Conservation (phyloP, 768 basidiomycete species). For the Rhizopogon salebrosus region DNA sequence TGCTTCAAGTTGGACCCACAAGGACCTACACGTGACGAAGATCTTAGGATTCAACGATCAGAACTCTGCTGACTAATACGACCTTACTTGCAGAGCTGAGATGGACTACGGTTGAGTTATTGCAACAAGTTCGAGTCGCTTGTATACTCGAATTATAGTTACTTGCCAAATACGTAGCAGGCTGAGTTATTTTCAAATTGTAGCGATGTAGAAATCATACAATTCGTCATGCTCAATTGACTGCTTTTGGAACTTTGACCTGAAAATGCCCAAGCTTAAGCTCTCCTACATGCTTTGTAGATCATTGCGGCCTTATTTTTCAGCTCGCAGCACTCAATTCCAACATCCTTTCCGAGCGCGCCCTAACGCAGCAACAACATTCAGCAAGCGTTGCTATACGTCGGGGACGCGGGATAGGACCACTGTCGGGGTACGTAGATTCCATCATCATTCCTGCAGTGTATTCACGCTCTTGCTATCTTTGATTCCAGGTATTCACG, state of each 20-base stretch:
- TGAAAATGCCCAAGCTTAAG: neutral
- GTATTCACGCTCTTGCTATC: neutral
- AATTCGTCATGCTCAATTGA: neutral
- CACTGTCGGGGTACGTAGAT: slow-evolving; percentile 27
- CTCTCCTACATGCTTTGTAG: neutral
- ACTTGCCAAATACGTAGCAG: too few species aligned
- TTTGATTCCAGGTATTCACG: slow-evolving; percentile 73
- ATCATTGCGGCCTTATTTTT: neutral
- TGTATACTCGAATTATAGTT: too few species aligned
- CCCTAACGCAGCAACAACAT: neutral
- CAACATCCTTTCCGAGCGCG: neutral
- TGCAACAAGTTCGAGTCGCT: too few species aligned
- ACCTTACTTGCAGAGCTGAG: too few species aligned
- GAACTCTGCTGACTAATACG: too few species aligned
- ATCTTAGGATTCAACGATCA: too few species aligned
- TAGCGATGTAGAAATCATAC: neutral
- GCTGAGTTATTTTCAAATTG: neutral
- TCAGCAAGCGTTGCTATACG: neutral
- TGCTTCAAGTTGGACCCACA: neutral
- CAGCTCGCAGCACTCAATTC: neutral
- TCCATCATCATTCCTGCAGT: neutral
- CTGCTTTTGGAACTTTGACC: neutral
- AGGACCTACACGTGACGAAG: too few species aligned
- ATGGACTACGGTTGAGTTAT: too few species aligned
- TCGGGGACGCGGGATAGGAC: slow-evolving; percentile 28